Base-by-base conservation (phyloP, 2,329 filamentous ascomycete species). In the Neocatenulostroma microsporum region DNA sequence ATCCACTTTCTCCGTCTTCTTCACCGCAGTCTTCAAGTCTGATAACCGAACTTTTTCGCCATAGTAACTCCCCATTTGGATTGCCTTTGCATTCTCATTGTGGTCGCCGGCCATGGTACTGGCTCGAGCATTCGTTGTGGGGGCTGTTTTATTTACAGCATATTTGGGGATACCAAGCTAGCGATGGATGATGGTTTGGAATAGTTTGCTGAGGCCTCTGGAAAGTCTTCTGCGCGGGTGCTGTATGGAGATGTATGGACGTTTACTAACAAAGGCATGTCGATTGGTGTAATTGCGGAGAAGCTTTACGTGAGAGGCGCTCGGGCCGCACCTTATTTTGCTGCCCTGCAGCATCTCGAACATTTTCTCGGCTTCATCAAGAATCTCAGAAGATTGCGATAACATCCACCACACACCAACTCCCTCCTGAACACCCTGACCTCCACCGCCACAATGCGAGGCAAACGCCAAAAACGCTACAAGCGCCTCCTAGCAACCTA, bases 401-500 rank as follows among this genome's bases (percentile, higher is more conserved):
- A 24, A 24, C 23, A 8, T n/a, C 8, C 23, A 8, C n/a, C 23
- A 8, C 23, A 24, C 8, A 8, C 23, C 23, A 24, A 8, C 23
- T 24, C 23, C 23, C 8, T n/a, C 27, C 4, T 7, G 27, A 15
- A 12, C 8, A 12, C 15, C 12, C 11, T 27, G 25, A 27, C 25
- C 5, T 27, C 13, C 5, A 39, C 55, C 54, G 58, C 49, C 61
- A 73, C 53, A 32, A 83, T 82, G 76, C 71, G 77, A 54, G 78
- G 78, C 36, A 84, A 84, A 64, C 70, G 76, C 42, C 72, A 69
- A 27, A 81, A 84, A 63, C 79, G 82, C 53, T 87, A 86, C 61
- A n/a, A n/a, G n/a, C n/a, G n/a, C n/a, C n/a, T n/a, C n/a, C n/a
- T n/a, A 77, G 80, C 57, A 95, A 95, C 78, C 39, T 94, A 93